phyloP scores from a whole-genome alignment of 2,329 filamentous ascomycete species.

The Penicillium sp. region DNA sequence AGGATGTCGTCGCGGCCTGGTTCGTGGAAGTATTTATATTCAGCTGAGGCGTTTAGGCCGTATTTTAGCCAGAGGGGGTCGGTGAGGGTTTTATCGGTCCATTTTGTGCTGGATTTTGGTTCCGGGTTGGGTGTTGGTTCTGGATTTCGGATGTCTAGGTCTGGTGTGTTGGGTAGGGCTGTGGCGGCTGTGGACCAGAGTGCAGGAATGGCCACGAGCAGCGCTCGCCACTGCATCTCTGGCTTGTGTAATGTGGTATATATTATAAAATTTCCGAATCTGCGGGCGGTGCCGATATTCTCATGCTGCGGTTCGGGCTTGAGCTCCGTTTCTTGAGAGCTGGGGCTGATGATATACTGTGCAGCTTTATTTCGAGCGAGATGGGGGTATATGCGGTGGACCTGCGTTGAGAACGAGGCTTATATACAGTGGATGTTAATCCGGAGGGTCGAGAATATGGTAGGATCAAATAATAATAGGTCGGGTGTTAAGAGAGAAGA shows the following conservation, averaged over 20 bases:
- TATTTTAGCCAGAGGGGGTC: constrained; percentile 26
- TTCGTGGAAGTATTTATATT: constrained; percentile 66
- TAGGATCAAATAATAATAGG: not conserved
- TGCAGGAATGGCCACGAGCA: constrained; percentile 18
- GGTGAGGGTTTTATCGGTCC: constrained; percentile 11
- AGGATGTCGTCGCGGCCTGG: constrained; percentile 61
- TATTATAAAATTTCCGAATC: not conserved
- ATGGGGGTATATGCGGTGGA: constrained; percentile 4
- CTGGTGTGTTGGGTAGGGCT: constrained; percentile 14
- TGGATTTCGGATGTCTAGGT: not conserved
- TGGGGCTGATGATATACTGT: not conserved
- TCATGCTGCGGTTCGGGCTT: constrained; percentile 8
- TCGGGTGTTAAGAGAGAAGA: not conserved
- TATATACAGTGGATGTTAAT: constrained; percentile 2
- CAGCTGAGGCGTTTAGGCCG: constrained; percentile 30
- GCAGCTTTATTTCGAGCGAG: not conserved
- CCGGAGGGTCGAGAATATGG: not conserved
- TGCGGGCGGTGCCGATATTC: constrained; percentile 1
- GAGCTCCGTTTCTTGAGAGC: not conserved
- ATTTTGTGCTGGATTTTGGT: not conserved
- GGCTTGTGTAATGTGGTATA: not conserved
- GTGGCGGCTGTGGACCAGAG: constrained; percentile 19
- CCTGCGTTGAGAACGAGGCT: not conserved
- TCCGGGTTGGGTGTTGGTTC: not conserved
- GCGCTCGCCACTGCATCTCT: constrained; percentile 23